Evolutionary conservation across 2,329 filamentous ascomycete species (phyloP).

Genomic region (Pestalotiopsis sp.): DNA sequence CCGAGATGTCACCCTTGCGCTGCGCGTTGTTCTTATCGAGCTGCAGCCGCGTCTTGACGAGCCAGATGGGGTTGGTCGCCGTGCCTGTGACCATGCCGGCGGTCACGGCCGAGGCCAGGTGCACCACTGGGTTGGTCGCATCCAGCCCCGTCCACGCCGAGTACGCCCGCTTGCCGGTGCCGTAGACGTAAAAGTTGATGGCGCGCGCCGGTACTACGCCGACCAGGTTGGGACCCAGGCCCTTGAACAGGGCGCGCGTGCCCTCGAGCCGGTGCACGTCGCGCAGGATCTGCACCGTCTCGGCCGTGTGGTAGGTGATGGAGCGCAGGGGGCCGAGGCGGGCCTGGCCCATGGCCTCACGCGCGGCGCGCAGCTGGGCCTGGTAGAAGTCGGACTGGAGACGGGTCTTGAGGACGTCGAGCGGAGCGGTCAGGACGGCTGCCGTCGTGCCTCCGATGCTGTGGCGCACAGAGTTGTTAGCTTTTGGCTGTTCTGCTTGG

Average conservation of each 20-base stretch:
- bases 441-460: constrained; percentile 86
- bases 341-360: constrained; percentile 60
- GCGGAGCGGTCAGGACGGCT: constrained; percentile 87
- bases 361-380: constrained; percentile 71
- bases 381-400: constrained; percentile 96
- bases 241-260: constrained; percentile 88
- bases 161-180: constrained; percentile 85
- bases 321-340: constrained; percentile 67
- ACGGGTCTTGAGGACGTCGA: constrained; percentile 92
- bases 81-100: constrained; percentile 88
- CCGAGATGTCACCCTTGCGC: constrained; percentile 53
- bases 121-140: constrained; percentile 73
- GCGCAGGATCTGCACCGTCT: constrained; percentile 84
- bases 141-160: constrained; percentile 74
- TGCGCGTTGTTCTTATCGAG: constrained; percentile 83
- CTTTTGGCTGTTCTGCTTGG: neutral
- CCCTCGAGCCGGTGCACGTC: constrained; percentile 83
- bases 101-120: constrained; percentile 74
- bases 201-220: constrained; percentile 87
- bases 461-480: neutral
- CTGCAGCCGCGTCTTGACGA: constrained; percentile 91
- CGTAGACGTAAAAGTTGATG: constrained; percentile 94
- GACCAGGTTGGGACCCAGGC: constrained; percentile 85
- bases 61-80: constrained; percentile 94
- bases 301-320: constrained; percentile 74